Evolutionary conservation across 2,329 filamentous ascomycete species (phyloP).

Genomic region (Pestalotiopsis fici): DNA sequence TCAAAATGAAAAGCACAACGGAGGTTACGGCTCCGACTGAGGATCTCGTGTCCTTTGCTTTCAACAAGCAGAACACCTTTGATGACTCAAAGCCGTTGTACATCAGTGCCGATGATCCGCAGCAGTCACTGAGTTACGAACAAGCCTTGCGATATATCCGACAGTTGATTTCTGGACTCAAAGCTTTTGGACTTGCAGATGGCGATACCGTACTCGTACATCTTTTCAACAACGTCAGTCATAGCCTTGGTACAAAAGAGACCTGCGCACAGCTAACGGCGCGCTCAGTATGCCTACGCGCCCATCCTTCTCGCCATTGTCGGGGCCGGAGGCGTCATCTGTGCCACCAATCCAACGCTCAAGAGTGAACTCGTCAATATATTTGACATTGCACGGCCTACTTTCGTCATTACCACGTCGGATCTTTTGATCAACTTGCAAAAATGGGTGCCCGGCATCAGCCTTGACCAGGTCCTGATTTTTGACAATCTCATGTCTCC

Average conservation of each 20-base stretch:
- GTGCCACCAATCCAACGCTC: slow-evolving; percentile 51
- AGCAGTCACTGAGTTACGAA: slow-evolving; percentile 32
- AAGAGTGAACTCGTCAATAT: slow-evolving; percentile 49
- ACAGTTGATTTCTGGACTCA: neutral
- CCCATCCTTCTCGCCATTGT: slow-evolving; percentile 41
- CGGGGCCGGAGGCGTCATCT: slow-evolving; percentile 47
- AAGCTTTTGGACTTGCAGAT: neutral
- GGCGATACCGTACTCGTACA: slow-evolving; percentile 3
- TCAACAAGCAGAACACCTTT: slow-evolving; percentile 33
- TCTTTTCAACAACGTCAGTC: slow-evolving; percentile 7
- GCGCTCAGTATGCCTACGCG: slow-evolving; percentile 37
- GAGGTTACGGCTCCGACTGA: neutral
- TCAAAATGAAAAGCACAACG: neutral
- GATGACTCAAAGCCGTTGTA: slow-evolving; percentile 38
- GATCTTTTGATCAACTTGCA: slow-evolving; percentile 14
- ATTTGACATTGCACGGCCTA: slow-evolving; percentile 41
- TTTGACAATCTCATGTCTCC: neutral
- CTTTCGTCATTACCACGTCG: slow-evolving; percentile 42
- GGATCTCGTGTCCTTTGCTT: slow-evolving; percentile 42
- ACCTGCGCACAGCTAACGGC: neutral
- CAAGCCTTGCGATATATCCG: slow-evolving; percentile 35
- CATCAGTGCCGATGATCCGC: slow-evolving; percentile 40
- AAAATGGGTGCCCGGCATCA: neutral
- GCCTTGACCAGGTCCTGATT: neutral
- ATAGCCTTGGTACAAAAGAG: neutral